Evolutionary conservation across 2,329 filamentous ascomycete species (phyloP).

Genomic region (Colletotrichum sp.): DNA sequence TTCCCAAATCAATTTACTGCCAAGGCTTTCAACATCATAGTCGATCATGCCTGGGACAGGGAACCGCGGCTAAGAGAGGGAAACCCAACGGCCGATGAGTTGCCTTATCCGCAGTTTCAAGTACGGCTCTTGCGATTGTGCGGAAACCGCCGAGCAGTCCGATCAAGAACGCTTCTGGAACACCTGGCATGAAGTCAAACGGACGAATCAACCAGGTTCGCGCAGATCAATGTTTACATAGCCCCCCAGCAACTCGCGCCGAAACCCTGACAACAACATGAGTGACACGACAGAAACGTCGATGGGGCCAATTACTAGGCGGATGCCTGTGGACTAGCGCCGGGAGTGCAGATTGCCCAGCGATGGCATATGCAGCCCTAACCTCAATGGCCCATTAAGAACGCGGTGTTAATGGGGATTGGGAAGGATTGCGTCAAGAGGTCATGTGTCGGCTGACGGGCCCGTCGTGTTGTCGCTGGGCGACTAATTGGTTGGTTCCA

Average conservation of each 20-base stretch:
- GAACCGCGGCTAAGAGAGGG: background rate
- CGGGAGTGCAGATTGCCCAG: constrained; percentile 10
- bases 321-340: constrained; percentile 15
- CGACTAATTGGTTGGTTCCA: background rate
- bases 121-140: background rate
- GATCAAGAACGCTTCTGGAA: background rate
- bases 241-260: background rate
- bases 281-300: background rate
- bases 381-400: background rate
- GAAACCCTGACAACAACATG: background rate
- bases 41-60: background rate
- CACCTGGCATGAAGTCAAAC: background rate
- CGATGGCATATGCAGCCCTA: constrained; percentile 23
- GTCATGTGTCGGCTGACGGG: constrained; percentile 5
- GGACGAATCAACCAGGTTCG: background rate
- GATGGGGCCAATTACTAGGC: constrained; percentile 5
- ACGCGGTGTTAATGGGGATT: background rate
- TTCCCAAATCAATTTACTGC: background rate
- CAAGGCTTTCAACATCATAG: background rate
- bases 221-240: background rate
- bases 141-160: background rate
- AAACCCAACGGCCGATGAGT: background rate
- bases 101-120: background rate
- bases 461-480: background rate
- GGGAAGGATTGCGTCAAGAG: background rate